Percentiles rank a stretch among this genome's conserved stretches.
phyloP scores from a whole-genome alignment of 257 asterid species.

The Leptodermis oblonga region DNA sequence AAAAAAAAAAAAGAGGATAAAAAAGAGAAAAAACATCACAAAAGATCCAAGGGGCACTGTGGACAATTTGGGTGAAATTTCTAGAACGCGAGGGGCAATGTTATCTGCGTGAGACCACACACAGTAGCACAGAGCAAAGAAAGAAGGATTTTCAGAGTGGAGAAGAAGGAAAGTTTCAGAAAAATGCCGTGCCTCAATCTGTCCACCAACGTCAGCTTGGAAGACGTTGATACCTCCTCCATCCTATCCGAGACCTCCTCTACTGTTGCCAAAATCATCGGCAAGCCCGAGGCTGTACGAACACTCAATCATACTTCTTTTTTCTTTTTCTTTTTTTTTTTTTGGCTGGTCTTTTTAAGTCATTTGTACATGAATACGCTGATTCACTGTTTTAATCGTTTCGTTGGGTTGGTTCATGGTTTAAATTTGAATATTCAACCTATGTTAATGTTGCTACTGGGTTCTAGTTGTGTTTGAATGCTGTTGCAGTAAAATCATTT shows the following conservation, averaged over 20 bases:
- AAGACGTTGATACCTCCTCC: slow-evolving; percentile 74
- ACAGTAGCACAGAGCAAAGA: background rate
- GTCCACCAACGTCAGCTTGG: slow-evolving; percentile 84
- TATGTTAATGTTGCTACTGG: background rate
- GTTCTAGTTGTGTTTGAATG: background rate
- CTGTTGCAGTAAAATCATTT: too few species aligned
- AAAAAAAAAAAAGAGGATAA: too few species aligned
- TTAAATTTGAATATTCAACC: background rate
- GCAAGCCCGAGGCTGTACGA: slow-evolving; percentile 85
- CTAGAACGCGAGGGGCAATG: background rate
- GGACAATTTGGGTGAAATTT: background rate
- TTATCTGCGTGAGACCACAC: background rate
- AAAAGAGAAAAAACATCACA: too few species aligned
- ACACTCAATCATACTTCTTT: slow-evolving; percentile 30
- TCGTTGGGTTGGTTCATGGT: background rate
- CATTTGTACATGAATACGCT: background rate
- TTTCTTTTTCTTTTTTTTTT: too few species aligned
- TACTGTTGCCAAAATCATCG: slow-evolving; percentile 75
- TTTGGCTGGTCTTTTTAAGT: too few species aligned
- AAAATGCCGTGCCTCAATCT: slow-evolving; percentile 91
- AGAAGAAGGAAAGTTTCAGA: slow-evolving; percentile 12
- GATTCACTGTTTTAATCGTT: background rate
- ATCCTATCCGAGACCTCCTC: slow-evolving; percentile 89
- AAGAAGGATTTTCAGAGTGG: background rate
- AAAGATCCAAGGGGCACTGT: background rate